Conservation (phyloP, 306 rosid genomes). For the Vigna reflexopilosa region DNA sequence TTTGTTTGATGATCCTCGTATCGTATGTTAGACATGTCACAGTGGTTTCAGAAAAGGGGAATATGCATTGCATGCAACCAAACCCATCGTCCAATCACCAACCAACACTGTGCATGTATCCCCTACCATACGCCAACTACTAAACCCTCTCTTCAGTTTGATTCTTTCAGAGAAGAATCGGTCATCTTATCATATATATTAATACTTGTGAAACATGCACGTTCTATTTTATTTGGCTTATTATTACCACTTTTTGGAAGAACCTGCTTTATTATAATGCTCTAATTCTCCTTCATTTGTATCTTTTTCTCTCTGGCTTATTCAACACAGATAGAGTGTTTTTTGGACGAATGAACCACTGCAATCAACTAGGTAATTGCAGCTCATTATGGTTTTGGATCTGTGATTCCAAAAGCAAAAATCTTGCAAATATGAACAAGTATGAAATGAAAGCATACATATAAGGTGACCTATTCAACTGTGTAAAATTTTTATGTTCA, state of each 20-base stretch:
- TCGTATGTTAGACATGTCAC: neutral
- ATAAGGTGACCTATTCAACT: constrained; percentile 14
- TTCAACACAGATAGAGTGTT: too few species aligned
- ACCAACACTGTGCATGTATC: constrained; percentile 41
- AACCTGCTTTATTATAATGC: neutral
- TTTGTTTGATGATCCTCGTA: neutral
- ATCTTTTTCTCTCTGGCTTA: too few species aligned
- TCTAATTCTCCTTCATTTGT: neutral
- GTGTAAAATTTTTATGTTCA: neutral
- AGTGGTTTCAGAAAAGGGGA: neutral
- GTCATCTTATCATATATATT: constrained; percentile 13
- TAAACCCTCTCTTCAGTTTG: neutral
- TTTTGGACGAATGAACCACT: neutral
- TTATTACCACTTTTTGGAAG: neutral
- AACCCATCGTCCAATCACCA: constrained; percentile 32
- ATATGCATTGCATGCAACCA: constrained; percentile 25
- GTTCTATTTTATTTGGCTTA: neutral
- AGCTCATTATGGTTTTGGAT: neutral
- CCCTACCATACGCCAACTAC: constrained; percentile 29
- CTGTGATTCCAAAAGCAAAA: neutral
- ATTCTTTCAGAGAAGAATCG: constrained; percentile 25
- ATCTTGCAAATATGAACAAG: neutral
- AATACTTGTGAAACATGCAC: constrained; percentile 8
- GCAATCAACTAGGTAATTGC: neutral
- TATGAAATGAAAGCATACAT: neutral